phyloP scores from a whole-genome alignment of 2,329 filamentous ascomycete species.

The Claviceps sp. region DNA sequence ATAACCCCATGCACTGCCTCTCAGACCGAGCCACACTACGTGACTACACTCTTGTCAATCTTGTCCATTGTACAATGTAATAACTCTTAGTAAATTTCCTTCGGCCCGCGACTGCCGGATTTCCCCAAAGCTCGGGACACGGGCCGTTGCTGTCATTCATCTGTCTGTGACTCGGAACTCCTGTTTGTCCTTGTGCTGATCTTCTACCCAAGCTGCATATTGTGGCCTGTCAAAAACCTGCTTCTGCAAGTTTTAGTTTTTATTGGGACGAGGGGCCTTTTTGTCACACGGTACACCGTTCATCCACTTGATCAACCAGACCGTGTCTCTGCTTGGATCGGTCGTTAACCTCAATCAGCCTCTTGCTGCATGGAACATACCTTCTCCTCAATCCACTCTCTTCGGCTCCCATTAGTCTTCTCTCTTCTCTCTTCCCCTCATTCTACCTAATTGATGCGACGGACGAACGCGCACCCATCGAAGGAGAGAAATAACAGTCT shows the following conservation, averaged over 20 bases:
- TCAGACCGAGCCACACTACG: no score
- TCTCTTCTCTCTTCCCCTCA: not conserved
- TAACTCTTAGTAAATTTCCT: not conserved
- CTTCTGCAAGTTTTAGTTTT: not conserved
- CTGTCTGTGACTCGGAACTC: not conserved
- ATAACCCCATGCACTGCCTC: not conserved
- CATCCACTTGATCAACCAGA: no score
- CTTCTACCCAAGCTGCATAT: not conserved
- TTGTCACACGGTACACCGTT: no score
- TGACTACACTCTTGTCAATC: not conserved
- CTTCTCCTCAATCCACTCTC: no score
- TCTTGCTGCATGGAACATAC: no score
- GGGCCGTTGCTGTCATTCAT: not conserved
- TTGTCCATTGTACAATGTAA: not conserved
- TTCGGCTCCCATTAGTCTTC: not conserved
- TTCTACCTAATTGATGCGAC: not conserved
- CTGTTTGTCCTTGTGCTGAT: not conserved
- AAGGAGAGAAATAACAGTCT: not conserved
- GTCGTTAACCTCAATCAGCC: no score
- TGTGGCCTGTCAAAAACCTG: not conserved
- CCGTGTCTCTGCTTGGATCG: no score
- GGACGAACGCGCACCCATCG: not conserved
- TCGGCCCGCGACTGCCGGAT: not conserved
- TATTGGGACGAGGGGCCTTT: not conserved
- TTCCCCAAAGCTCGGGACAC: not conserved